Evolutionary conservation across 352 stramenopile genomes (phyloP).

Genomic region (Phytophthora pseudosyringae): DNA sequence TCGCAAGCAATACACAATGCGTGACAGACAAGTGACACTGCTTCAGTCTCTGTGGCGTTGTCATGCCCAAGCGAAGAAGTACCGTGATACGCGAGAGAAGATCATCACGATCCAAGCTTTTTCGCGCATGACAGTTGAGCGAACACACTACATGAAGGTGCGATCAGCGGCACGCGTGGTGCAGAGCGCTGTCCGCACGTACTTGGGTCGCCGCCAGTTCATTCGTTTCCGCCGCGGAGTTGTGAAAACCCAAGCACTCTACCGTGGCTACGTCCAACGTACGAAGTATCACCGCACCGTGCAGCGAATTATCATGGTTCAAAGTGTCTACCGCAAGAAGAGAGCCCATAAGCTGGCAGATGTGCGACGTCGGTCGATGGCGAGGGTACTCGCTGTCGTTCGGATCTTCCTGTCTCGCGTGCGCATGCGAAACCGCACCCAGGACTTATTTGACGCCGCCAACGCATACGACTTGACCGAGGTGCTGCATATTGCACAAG

Average conservation of each 20-base stretch:
- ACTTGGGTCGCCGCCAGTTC: slow-evolving; percentile 70
- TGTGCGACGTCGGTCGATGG: slow-evolving; percentile 69
- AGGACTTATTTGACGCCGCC: slow-evolving; percentile 80
- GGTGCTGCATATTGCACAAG: slow-evolving; percentile 83
- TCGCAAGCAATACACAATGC: slow-evolving; percentile 59
- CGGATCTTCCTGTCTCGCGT: slow-evolving; percentile 82
- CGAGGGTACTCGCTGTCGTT: slow-evolving; percentile 74
- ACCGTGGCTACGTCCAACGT: slow-evolving; percentile 65
- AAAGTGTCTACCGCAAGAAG: slow-evolving; percentile 77
- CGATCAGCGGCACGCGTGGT: slow-evolving; percentile 58
- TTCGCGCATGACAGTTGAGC: slow-evolving; percentile 66
- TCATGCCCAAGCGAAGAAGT: slow-evolving; percentile 59
- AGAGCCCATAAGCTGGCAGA: slow-evolving; percentile 54
- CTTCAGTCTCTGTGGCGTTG: slow-evolving; percentile 86
- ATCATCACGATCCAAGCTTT: slow-evolving; percentile 78
- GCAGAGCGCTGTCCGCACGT: slow-evolving; percentile 76
- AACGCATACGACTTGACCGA: slow-evolving; percentile 81
- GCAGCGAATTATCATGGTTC: slow-evolving; percentile 68
- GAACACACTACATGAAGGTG: slow-evolving; percentile 61
- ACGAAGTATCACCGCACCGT: slow-evolving; percentile 61
- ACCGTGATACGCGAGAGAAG: slow-evolving; percentile 59
- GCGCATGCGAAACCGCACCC: slow-evolving; percentile 81
- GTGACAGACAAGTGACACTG: slow-evolving; percentile 58
- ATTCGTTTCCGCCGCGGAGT: slow-evolving; percentile 67
- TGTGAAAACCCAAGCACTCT: slow-evolving; percentile 72